Conservation (phyloP, 2,329 filamentous ascomycete genomes). For the Penicillium sp. region DNA sequence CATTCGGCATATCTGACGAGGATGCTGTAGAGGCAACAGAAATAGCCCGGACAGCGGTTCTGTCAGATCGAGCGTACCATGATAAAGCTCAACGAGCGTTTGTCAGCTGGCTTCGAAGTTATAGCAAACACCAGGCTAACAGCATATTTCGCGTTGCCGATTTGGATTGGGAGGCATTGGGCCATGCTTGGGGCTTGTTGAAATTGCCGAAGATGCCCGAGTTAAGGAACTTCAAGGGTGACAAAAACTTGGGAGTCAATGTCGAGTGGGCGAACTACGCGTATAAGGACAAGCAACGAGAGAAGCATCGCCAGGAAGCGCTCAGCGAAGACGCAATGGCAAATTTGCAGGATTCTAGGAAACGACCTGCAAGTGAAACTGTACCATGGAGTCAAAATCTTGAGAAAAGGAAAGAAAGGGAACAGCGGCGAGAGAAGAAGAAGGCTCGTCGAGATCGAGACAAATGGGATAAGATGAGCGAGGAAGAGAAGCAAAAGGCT, state of each 20-base stretch:
- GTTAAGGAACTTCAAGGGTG: slow-evolving; percentile 67
- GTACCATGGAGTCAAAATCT: slow-evolving; percentile 70
- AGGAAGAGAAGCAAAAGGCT: slow-evolving; percentile 62
- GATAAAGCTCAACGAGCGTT: slow-evolving; percentile 90
- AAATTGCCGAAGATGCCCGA: slow-evolving; percentile 94
- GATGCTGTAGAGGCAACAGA: slow-evolving; percentile 58
- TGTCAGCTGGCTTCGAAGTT: slow-evolving; percentile 87
- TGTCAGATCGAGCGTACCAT: slow-evolving; percentile 63
- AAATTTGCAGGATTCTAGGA: slow-evolving; percentile 37
- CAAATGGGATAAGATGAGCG: slow-evolving; percentile 62
- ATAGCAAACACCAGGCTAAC: slow-evolving; percentile 82
- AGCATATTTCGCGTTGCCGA: slow-evolving; percentile 84
- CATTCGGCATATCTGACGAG: slow-evolving; percentile 54
- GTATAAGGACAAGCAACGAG: slow-evolving; percentile 69
- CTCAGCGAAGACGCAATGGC: slow-evolving; percentile 47
- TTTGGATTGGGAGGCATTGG: slow-evolving; percentile 80
- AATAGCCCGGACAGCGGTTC: slow-evolving; percentile 56
- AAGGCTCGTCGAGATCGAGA: slow-evolving; percentile 62
- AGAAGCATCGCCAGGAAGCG: slow-evolving; percentile 60
- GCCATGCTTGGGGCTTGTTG: slow-evolving; percentile 78
- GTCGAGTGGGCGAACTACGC: slow-evolving; percentile 62
- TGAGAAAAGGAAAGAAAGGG: slow-evolving; percentile 61
- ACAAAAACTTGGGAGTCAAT: slow-evolving; percentile 56
- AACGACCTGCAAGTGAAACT: slow-evolving; percentile 58
- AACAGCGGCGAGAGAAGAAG: slow-evolving; percentile 61